Evolutionary conservation across 192 early-diverging fungal species (phyloP).

Genomic region (Coemansia sp.): DNA sequence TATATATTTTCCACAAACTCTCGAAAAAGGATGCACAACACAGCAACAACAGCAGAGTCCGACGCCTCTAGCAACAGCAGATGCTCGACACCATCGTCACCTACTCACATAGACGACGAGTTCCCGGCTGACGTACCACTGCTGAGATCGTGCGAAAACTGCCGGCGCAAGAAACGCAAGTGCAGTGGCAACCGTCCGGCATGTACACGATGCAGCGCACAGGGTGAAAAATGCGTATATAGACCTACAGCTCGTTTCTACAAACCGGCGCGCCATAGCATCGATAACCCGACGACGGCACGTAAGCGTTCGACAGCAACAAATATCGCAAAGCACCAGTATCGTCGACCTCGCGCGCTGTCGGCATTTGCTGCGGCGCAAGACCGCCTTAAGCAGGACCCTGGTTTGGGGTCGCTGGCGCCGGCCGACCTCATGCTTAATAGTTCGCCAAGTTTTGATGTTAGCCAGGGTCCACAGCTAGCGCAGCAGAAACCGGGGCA

Average conservation of each 20-base stretch:
- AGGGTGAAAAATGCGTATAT: slow-evolving; percentile 52
- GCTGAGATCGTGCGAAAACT: slow-evolving; percentile 56
- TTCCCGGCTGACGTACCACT: slow-evolving; percentile 24
- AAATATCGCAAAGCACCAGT: background rate
- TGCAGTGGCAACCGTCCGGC: slow-evolving; percentile 50
- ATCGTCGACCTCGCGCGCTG: slow-evolving; percentile 39
- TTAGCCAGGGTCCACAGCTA: background rate
- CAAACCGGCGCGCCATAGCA: slow-evolving; percentile 19
- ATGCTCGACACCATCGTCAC: slow-evolving; percentile 1
- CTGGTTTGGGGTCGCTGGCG: slow-evolving; percentile 20
- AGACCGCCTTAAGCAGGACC: slow-evolving; percentile 5
- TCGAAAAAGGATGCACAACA: background rate
- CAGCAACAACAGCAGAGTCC: slow-evolving; percentile 18
- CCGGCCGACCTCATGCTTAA: slow-evolving; percentile 39
- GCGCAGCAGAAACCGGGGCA: slow-evolving; percentile 6
- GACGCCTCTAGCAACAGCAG: slow-evolving; percentile 6
- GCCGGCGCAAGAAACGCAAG: slow-evolving; percentile 59
- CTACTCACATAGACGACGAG: background rate
- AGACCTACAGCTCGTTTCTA: slow-evolving; percentile 46
- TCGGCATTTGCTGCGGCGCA: slow-evolving; percentile 33
- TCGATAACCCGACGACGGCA: slow-evolving; percentile 13
- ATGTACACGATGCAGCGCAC: slow-evolving; percentile 49
- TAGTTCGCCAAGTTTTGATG: background rate
- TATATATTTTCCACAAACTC: background rate
- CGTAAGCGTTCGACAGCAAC: background rate